Evolutionary conservation across 1,284 basidiomycete genomes (phyloP).

Genomic region (Cystobasidium pallidum): DNA sequence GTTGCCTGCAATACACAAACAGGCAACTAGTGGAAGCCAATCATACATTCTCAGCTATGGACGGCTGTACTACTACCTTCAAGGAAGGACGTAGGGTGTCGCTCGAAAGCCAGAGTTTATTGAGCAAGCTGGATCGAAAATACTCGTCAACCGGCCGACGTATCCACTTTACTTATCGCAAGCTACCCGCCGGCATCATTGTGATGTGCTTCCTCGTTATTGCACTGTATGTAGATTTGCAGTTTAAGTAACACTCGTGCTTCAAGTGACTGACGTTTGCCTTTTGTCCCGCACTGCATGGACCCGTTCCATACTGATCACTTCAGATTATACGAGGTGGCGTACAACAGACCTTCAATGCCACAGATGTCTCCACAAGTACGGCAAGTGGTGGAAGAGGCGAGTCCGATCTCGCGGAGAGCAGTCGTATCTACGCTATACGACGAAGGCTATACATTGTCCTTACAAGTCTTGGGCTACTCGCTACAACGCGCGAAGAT

Average conservation of each 20-base stretch:
- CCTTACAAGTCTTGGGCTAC: constrained; percentile 18
- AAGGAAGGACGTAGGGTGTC: constrained; percentile 3
- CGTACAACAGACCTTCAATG: not conserved
- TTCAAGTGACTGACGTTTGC: not conserved
- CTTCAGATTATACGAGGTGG: constrained; percentile 16
- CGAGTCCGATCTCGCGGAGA: not conserved
- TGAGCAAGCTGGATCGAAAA: constrained; percentile 11
- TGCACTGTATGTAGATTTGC: not conserved
- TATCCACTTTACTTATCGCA: not conserved
- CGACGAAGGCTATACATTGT: constrained; percentile 28
- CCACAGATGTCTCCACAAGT: not conserved
- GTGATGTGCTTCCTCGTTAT: not conserved
- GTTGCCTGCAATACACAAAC: no score
- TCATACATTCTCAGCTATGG: no score
- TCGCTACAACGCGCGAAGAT: constrained; percentile 23
- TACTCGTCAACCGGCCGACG: not conserved
- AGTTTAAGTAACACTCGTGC: not conserved
- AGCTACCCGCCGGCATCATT: not conserved
- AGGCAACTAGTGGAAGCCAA: no score
- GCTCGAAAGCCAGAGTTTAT: constrained; percentile 15
- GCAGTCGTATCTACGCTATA: constrained; percentile 32
- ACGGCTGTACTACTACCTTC: not conserved
- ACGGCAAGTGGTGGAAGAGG: not conserved
- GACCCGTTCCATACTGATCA: no score
- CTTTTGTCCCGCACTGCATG: not conserved